Percentiles rank a stretch among this genome's conserved stretches.
Evolutionary conservation across 129 eudicot genomes (phyloP).

Genomic region (Flaveria trinervia): DNA sequence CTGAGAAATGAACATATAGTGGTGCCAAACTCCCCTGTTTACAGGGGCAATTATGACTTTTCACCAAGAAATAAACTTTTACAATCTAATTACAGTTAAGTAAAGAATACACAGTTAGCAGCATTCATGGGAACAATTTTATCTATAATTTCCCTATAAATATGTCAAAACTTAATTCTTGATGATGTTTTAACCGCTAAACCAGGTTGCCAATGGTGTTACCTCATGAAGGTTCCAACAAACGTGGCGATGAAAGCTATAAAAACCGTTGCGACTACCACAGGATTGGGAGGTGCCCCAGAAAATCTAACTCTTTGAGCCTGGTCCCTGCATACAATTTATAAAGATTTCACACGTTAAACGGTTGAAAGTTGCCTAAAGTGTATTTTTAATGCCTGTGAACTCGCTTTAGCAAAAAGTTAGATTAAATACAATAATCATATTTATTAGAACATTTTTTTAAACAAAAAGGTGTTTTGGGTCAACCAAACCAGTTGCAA

Average conservation of each 20-base stretch:
- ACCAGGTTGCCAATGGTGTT: constrained; percentile 25
- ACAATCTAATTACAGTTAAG: constrained; percentile 32
- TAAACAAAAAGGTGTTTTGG: background rate
- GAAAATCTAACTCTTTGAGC: constrained; percentile 68
- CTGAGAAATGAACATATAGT: constrained; percentile 3
- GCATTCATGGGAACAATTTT: constrained; percentile 13
- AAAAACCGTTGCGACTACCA: constrained; percentile 23
- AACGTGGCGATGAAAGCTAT: constrained; percentile 35
- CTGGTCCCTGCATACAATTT: constrained; percentile 60
- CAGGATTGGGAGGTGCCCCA: constrained; percentile 40
- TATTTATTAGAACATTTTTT: background rate
- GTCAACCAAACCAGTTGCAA: background rate
- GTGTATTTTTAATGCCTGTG: background rate
- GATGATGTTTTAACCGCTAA: constrained; percentile 18
- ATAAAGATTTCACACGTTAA: background rate
- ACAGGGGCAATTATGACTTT: constrained; percentile 31
- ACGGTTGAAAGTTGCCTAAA: background rate
- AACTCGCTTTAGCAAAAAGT: constrained; percentile 1
- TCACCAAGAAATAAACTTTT: constrained; percentile 23
- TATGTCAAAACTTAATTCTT: constrained; percentile 31
- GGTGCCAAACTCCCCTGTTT: constrained; percentile 1
- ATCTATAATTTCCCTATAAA: constrained; percentile 18
- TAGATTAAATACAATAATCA: background rate
- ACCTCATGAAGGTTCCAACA: constrained; percentile 27
- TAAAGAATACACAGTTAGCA: constrained; percentile 14